Conservation (phyloP, 441 rosid species). For the Populus hybrid region DNA sequence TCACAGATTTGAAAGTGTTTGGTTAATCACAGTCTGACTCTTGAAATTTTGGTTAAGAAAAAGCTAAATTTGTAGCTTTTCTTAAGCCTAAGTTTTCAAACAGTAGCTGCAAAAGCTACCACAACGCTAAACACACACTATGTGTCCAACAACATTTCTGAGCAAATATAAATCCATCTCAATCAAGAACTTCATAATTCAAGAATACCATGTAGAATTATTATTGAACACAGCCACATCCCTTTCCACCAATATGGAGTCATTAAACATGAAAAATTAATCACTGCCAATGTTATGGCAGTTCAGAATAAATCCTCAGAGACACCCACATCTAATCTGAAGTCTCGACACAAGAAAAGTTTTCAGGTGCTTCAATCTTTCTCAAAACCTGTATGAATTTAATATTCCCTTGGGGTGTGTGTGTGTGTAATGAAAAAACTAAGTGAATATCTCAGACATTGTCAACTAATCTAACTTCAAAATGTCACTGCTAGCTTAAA, state of each 20-base stretch:
- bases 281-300: neutral
- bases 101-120: too few species aligned
- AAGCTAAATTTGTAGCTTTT: too few species aligned
- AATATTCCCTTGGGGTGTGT: neutral
- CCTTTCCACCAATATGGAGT: neutral
- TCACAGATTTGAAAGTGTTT: too few species aligned
- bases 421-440: too few species aligned
- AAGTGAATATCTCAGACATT: neutral
- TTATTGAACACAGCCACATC: neutral
- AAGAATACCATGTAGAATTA: neutral
- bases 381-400: neutral
- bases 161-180: slow-evolving; percentile 5
- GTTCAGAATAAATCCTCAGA: neutral
- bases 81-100: too few species aligned
- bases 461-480: neutral
- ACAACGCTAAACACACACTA: too few species aligned
- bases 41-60: too few species aligned
- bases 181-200: neutral
- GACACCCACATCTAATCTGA: neutral
- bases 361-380: neutral
- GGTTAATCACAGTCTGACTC: too few species aligned
- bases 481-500: neutral
- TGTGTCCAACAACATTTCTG: neutral
- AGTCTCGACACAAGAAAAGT: neutral
- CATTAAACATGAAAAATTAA: neutral